These are phyloP conservation scores for Hamigera avellanea DNA, from an alignment of 495 filamentous ascomycete genomes.

Conservation along the genomic window DNA sequence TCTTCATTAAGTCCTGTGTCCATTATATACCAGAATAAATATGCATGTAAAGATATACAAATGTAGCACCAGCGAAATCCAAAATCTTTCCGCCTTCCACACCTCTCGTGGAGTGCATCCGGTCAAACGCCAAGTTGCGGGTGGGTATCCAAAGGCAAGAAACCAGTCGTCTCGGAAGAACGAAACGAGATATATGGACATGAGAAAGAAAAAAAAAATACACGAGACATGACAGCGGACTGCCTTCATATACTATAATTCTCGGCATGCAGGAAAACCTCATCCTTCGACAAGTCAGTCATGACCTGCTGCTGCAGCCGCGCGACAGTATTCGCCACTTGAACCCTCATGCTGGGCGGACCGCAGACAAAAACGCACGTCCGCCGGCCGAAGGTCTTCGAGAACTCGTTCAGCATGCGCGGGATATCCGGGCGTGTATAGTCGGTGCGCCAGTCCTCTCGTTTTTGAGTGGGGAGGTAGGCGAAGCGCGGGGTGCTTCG, in stretches of 20 bases:
- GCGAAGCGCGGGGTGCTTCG: constrained; percentile 76
- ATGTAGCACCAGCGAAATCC: too few relatives aligned
- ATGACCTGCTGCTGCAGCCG: constrained; percentile 72
- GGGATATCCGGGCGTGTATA: constrained; percentile 86
- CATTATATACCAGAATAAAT: too few relatives aligned
- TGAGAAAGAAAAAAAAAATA: too few relatives aligned
- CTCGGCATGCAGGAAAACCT: constrained; percentile 91
- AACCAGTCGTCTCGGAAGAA: too few relatives aligned
- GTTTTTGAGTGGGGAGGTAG: constrained; percentile 56
- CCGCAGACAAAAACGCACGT: constrained; percentile 94
- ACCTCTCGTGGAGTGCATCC: too few relatives aligned
- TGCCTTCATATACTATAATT: constrained; percentile 85
- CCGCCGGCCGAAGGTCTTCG: constrained; percentile 64
- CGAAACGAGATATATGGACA: too few relatives aligned
- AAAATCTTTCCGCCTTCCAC: too few relatives aligned
- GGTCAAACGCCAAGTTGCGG: too few relatives aligned
- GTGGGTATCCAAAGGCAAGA: too few relatives aligned
- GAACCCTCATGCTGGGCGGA: constrained; percentile 73
- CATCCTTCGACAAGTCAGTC: constrained; percentile 63
- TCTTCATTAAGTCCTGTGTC: too few relatives aligned
- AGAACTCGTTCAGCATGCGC: constrained; percentile 71
- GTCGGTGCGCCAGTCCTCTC: constrained; percentile 80
- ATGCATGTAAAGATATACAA: too few relatives aligned
- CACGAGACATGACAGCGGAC: too few relatives aligned
- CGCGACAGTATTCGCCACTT: constrained; percentile 75